Evolutionary conservation across 371 early-diverging fungal species (phyloP).

Genomic region (Mucor plumbeus): DNA sequence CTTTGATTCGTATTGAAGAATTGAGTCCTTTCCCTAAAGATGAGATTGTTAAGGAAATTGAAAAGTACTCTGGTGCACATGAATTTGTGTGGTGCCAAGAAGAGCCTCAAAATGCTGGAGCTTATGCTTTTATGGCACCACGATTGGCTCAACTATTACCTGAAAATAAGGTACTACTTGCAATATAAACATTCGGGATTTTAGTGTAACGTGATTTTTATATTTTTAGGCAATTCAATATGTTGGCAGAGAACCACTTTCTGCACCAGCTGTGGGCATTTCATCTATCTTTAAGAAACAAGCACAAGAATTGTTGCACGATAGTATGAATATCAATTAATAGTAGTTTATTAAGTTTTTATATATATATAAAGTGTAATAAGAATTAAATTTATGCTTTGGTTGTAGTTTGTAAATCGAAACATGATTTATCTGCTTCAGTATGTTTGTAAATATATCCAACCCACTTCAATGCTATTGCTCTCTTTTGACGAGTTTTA

Average conservation of each 20-base stretch:
- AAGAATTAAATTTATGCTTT: slow-evolving; percentile 16
- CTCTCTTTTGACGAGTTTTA: slow-evolving; percentile 45
- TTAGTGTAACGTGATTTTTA: slow-evolving; percentile 3
- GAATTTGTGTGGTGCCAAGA: slow-evolving; percentile 95
- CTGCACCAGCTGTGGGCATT: slow-evolving; percentile 81
- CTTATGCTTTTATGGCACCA: slow-evolving; percentile 87
- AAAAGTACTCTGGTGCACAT: slow-evolving; percentile 63
- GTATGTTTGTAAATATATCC: slow-evolving; percentile 55
- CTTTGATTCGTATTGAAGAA: slow-evolving; percentile 91
- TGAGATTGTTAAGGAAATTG: slow-evolving; percentile 68
- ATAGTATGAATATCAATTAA: slow-evolving; percentile 23
- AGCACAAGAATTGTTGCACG: slow-evolving; percentile 38
- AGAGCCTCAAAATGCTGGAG: slow-evolving; percentile 94
- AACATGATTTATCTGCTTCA: slow-evolving; percentile 42
- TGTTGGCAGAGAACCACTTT: slow-evolving; percentile 73
- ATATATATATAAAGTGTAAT: background rate
- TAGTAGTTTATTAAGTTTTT: slow-evolving; percentile 3
- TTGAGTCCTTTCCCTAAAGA: slow-evolving; percentile 91
- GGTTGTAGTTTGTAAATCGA: slow-evolving; percentile 29
- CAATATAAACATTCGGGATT: background rate
- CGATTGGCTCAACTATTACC: slow-evolving; percentile 78
- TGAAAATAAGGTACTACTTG: slow-evolving; percentile 32
- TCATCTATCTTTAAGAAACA: slow-evolving; percentile 42
- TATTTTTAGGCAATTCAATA: slow-evolving; percentile 53
- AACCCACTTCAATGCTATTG: slow-evolving; percentile 51